phyloP scores from a whole-genome alignment of 2,329 filamentous ascomycete species.

The Fusarium xyrophilum region DNA sequence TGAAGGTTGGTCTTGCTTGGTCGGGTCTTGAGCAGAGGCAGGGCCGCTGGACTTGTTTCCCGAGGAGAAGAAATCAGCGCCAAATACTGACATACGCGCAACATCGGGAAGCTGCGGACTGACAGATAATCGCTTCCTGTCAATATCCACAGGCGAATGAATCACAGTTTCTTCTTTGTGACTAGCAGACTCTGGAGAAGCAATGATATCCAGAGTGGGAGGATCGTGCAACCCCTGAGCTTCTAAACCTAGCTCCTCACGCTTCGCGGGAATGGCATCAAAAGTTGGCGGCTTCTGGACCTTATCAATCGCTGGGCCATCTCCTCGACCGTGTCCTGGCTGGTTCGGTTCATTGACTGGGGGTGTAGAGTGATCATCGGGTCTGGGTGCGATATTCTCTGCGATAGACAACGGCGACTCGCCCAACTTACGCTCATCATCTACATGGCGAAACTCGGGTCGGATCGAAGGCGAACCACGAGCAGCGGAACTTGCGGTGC shows the following conservation, averaged over 20 bases:
- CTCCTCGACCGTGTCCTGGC: not conserved
- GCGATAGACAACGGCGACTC: constrained; percentile 65
- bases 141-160: constrained; percentile 25
- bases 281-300: constrained; percentile 33
- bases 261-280: constrained; percentile 34
- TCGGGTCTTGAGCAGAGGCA: constrained; percentile 9
- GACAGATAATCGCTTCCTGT: constrained; percentile 51
- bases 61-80: constrained; percentile 62
- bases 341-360: constrained; percentile 14
- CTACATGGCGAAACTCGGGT: constrained; percentile 76
- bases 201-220: not conserved
- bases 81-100: constrained; percentile 66
- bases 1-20: constrained; percentile 23
- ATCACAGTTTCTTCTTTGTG: constrained; percentile 8
- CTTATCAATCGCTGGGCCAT: constrained; percentile 1
- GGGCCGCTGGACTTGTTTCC: constrained; percentile 24
- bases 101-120: constrained; percentile 67
- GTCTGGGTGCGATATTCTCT: constrained; percentile 55
- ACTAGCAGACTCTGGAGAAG: constrained; percentile 1
- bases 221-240: not conserved
- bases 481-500: constrained; percentile 30
- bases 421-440: constrained; percentile 65
- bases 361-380: constrained; percentile 45
- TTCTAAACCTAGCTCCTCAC: constrained; percentile 8
- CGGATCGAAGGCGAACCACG: constrained; percentile 71